These are phyloP conservation scores for Rosa hybrid DNA, from an alignment of 331 rosid genomes.

Conservation along the genomic window DNA sequence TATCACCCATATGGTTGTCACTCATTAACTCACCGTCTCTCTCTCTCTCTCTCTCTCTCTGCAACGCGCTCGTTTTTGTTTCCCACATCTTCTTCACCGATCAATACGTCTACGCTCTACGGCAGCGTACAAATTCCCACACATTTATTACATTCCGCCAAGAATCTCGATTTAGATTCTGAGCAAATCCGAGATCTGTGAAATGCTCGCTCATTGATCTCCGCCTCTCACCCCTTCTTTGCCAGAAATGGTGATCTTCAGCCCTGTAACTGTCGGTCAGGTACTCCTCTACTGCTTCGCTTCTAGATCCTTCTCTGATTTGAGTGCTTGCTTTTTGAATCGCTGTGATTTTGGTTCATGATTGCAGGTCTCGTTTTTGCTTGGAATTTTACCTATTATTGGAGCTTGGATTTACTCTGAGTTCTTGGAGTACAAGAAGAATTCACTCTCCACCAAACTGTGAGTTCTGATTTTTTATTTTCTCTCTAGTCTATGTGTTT, in stretches of 20 bases:
- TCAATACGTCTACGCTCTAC: not conserved
- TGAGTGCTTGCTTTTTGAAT: not conserved
- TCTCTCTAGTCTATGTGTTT: not conserved
- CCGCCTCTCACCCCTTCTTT: not conserved
- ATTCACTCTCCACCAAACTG: slow-evolving; percentile 56
- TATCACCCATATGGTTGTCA: not conserved
- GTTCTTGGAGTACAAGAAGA: slow-evolving; percentile 70
- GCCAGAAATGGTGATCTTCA: slow-evolving; percentile 47
- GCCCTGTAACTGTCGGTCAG: slow-evolving; percentile 80
- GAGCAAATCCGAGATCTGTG: slow-evolving; percentile 40
- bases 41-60: not conserved
- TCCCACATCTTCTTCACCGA: slow-evolving; percentile 15
- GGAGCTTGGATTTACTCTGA: slow-evolving; percentile 81
- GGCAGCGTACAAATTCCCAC: no score
- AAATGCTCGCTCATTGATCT: slow-evolving; percentile 47
- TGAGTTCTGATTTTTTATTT: slow-evolving; percentile 37
- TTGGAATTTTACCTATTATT: slow-evolving; percentile 60
- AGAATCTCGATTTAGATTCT: not conserved
- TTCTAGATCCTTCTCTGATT: slow-evolving; percentile 37
- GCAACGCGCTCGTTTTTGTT: slow-evolving; percentile 12
- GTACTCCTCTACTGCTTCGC: slow-evolving; percentile 27
- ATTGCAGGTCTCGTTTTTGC: slow-evolving; percentile 69
- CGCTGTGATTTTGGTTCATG: not conserved
- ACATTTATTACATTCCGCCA: not conserved
- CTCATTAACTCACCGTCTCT: slow-evolving; percentile 12